Evolutionary conservation across 2,329 filamentous ascomycete species (phyloP), one percentile per base, ranked within the genome.

Genomic region (Cytospora schulzeri): DNA sequence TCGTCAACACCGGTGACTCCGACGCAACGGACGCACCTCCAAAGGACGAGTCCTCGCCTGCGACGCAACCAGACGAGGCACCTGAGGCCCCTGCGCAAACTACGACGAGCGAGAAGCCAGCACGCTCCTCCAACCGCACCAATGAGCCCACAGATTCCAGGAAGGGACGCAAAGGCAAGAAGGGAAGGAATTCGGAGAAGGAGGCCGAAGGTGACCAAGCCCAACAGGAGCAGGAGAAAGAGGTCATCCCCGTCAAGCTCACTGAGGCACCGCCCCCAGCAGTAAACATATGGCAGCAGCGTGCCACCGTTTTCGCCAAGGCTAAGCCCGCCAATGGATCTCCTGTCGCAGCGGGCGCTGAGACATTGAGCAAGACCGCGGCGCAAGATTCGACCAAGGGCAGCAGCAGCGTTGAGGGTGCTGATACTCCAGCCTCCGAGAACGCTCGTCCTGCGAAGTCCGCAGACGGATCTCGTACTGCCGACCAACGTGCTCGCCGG

Each of bases 221-320:
- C 22, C 73, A 74, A 31, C 80, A 84, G 22, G 87, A 88, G 69
- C 85, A 88, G 70, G 85, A 85, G 69, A 83, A 85, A 66, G 79
- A 85, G 66, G 80, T 80, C 17, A 79, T 85, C 70, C 87, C 88
- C 71, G 79, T 86, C 53, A 85, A 89, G 71, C 81, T 97, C 51
- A 89, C 90, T 55, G 92, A 95, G 66, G 94, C 94, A 22, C 90
- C 92, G 33, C 83, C 91, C 52, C 95, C 95, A 0, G 76, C 87
- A 1, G 90, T 97, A 64, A 99, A 99, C 75, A 81, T 93, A 67
- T 99, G 95, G 94, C 85, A 88, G 68, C 87, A 93, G 77, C 86
- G 93, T 63, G 89, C 85, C 70, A 89, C 92, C 71, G 88, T 87
- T 55, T 78, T 83, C 67, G 80, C 85, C 48, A 88, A 87, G 74